Base-by-base conservation (phyloP, 73 alveolate species). In the Paramecium caudatum region DNA sequence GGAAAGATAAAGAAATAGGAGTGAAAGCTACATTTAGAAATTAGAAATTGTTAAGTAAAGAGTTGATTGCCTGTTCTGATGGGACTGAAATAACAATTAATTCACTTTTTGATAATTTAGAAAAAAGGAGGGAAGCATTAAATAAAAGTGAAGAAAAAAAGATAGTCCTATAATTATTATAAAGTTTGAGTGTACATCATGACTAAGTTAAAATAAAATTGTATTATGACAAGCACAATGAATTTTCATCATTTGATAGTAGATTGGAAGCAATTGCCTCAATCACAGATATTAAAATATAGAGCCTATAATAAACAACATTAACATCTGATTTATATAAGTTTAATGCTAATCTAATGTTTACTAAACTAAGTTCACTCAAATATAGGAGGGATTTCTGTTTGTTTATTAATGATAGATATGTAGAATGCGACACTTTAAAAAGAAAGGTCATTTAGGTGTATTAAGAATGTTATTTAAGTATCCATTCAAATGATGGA, bases 321-420 rank as follows among this genome's bases (percentile, higher is more conserved):
- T 23, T 74, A 16, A 17, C n/a, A 34, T 83, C 91, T 33, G 82
- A 65, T 7, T 32, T 55, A 33, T 83, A 49, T 34, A 25, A 83
- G 21, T 70, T 62, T 62, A 70, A 86, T 21, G 15, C 50, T 36
- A 39, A 37, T 49, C 15, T 47, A 4, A 63, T 78, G 7, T 86
- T 61, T 41, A 62, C 90, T 19, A 63, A 86, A 9, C 19, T 86
- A n/a, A 50, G 90, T 41, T 70, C 93, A 6, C 23, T 78, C 27
- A 86, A 86, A 91, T 83, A 55, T 69, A 81, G 45, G 82, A 94
- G 86, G 62, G 84, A 90, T 23, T 37, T 95, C 41, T 68, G 93
- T 2, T 68, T 95, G 13, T 96, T 96, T 82, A 95, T 96, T 45
- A 96, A 96, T 86, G 94, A 95, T 84, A 46, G 99, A 46, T 93